phyloP scores from a whole-genome alignment of 345 rosid species.

The Durio zibethinus region DNA sequence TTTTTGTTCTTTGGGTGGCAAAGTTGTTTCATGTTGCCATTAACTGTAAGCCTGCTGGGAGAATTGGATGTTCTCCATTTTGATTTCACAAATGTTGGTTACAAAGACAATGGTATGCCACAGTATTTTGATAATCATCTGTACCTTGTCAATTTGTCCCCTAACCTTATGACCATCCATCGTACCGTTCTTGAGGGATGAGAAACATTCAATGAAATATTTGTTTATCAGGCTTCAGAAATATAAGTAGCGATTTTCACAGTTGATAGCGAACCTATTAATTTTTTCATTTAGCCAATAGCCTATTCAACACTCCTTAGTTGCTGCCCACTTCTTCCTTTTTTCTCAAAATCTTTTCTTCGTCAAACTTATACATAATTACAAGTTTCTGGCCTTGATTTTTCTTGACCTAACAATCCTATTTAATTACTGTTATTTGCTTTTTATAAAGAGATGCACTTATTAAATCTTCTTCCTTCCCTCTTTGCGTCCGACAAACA shows the following conservation, averaged over 20 bases:
- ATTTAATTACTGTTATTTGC: not conserved
- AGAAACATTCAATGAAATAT: not conserved
- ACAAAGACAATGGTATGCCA: not conserved
- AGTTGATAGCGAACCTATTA: too few relatives aligned
- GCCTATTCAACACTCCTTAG: not conserved
- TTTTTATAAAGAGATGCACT: too few relatives aligned
- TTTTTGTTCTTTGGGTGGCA: not conserved
- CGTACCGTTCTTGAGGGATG: not conserved
- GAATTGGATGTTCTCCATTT: not conserved
- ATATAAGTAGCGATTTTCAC: too few relatives aligned
- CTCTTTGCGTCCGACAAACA: not conserved
- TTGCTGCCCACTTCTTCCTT: slow-evolving; percentile 19
- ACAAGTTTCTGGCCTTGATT: slow-evolving; percentile 1
- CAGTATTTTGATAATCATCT: not conserved
- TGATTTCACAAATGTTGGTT: not conserved
- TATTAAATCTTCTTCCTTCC: too few relatives aligned
- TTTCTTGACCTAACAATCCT: slow-evolving; percentile 20
- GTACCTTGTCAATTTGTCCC: not conserved
- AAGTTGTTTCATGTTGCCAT: not conserved
- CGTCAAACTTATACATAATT: not conserved
- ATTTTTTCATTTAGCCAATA: not conserved
- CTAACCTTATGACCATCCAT: not conserved
- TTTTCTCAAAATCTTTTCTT: not conserved
- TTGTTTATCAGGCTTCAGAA: too few relatives aligned
- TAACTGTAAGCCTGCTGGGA: not conserved